phyloP scores from a whole-genome alignment of 2,329 filamentous ascomycete genomes.

The Curvularia sp. region DNA sequence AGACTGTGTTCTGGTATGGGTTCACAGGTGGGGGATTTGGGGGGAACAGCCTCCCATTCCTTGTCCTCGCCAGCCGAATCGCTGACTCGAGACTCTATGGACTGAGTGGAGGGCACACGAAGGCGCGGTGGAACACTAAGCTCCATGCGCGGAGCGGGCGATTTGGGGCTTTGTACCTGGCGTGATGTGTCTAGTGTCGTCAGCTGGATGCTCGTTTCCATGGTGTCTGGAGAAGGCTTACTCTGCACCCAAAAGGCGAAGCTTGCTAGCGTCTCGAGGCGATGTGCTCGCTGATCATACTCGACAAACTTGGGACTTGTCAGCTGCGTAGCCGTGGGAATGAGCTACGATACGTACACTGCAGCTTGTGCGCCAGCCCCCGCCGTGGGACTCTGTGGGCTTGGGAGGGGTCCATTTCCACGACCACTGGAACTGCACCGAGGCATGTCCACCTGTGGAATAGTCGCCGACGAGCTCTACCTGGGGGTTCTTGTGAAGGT shows the following conservation, averaged over 20 bases:
- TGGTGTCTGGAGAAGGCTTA: slow-evolving; percentile 48
- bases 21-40: slow-evolving; percentile 57
- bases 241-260: slow-evolving; percentile 97
- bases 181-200: slow-evolving; percentile 45
- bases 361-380: slow-evolving; percentile 95
- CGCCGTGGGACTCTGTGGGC: slow-evolving; percentile 77
- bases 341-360: slow-evolving; percentile 64
- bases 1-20: slow-evolving; percentile 57
- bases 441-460: slow-evolving; percentile 79
- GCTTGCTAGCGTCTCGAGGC: slow-evolving; percentile 83
- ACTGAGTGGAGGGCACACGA: slow-evolving; percentile 85
- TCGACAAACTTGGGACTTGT: slow-evolving; percentile 78
- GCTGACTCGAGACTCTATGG: slow-evolving; percentile 82
- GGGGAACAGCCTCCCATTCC: slow-evolving; percentile 52
- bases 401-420: slow-evolving; percentile 98
- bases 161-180: slow-evolving; percentile 50
- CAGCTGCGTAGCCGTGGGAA: slow-evolving; percentile 19
- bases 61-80: slow-evolving; percentile 65
- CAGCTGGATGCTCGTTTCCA: slow-evolving; percentile 11
- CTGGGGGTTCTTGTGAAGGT: slow-evolving; percentile 95
- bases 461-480: slow-evolving; percentile 95
- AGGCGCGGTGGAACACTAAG: slow-evolving; percentile 76
- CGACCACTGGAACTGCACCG: slow-evolving; percentile 89
- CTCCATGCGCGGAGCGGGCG: slow-evolving; percentile 73
- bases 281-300: slow-evolving; percentile 92